These are phyloP conservation scores for Eucalyptus virginea DNA, from an alignment of 345 rosid species.

Conservation along the genomic window DNA sequence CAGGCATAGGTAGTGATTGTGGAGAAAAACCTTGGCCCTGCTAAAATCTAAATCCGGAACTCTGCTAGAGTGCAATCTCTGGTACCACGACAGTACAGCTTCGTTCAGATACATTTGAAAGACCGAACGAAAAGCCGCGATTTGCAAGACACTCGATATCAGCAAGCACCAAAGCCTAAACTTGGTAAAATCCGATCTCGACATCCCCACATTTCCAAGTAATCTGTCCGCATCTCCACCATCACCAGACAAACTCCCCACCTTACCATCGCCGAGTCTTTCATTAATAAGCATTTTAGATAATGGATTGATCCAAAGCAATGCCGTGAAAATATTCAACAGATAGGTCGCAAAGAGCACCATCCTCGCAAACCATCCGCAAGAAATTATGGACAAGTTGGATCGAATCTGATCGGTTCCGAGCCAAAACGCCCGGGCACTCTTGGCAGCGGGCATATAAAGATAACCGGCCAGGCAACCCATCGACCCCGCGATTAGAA, in stretches of 20 bases:
- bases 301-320: slow-evolving; percentile 85
- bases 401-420: slow-evolving; percentile 84
- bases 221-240: slow-evolving; percentile 10
- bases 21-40: slow-evolving; percentile 84
- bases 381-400: slow-evolving; percentile 48
- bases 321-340: slow-evolving; percentile 32
- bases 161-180: slow-evolving; percentile 49
- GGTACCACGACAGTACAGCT: slow-evolving; percentile 88
- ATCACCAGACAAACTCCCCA: not conserved
- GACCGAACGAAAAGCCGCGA: slow-evolving; percentile 55
- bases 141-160: slow-evolving; percentile 42
- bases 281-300: slow-evolving; percentile 34
- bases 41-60: slow-evolving; percentile 87
- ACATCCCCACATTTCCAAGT: slow-evolving; percentile 59
- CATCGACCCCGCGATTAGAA: slow-evolving; percentile 36
- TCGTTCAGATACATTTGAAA: slow-evolving; percentile 90
- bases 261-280: slow-evolving; percentile 1
- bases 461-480: slow-evolving; percentile 52
- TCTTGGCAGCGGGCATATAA: slow-evolving; percentile 70
- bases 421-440: slow-evolving; percentile 79
- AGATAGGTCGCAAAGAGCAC: slow-evolving; percentile 38
- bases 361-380: slow-evolving; percentile 76
- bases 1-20: slow-evolving; percentile 80
- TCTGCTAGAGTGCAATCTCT: slow-evolving; percentile 77
- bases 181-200: slow-evolving; percentile 20